Evolutionary conservation across 108 stramenopile genomes (phyloP).

Genomic region (Fistulifera pelliculosa): DNA sequence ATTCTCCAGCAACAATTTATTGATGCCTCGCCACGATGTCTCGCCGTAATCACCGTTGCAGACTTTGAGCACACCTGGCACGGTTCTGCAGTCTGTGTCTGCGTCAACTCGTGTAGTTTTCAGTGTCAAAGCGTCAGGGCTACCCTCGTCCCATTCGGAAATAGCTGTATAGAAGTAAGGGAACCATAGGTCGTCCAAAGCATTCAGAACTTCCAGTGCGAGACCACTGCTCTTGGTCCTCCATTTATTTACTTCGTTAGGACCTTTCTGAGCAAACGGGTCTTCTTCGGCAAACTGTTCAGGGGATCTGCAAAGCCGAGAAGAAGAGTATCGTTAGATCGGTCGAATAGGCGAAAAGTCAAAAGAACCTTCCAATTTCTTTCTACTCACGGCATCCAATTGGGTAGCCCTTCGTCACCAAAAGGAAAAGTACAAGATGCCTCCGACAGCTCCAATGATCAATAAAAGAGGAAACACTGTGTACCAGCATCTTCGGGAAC

Average conservation of each 20-base stretch:
- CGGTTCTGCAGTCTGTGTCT: constrained; percentile 37
- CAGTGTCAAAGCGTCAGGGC: constrained; percentile 66
- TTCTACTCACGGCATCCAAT: background rate
- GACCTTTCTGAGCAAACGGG: constrained; percentile 5
- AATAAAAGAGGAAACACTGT: background rate
- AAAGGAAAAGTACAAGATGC: background rate
- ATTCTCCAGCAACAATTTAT: constrained; percentile 1
- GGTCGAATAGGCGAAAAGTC: background rate
- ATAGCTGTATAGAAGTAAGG: constrained; percentile 36
- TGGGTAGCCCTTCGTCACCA: background rate
- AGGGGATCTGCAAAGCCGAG: background rate
- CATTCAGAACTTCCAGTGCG: constrained; percentile 46
- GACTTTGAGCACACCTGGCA: constrained; percentile 6
- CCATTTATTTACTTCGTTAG: constrained; percentile 19
- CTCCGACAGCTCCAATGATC: background rate
- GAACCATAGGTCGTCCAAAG: constrained; percentile 45
- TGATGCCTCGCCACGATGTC: constrained; percentile 35
- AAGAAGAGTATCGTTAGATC: background rate
- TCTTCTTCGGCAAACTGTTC: constrained; percentile 12
- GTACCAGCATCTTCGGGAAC: background rate
- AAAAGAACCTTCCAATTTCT: background rate
- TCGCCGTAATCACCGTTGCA: constrained; percentile 53
- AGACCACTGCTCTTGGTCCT: constrained; percentile 33
- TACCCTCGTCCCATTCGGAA: constrained; percentile 63
- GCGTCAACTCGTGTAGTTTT: constrained; percentile 17